Evolutionary conservation across 129 eudicot species (phyloP).

Genomic region (Flaveria sonorensis): DNA sequence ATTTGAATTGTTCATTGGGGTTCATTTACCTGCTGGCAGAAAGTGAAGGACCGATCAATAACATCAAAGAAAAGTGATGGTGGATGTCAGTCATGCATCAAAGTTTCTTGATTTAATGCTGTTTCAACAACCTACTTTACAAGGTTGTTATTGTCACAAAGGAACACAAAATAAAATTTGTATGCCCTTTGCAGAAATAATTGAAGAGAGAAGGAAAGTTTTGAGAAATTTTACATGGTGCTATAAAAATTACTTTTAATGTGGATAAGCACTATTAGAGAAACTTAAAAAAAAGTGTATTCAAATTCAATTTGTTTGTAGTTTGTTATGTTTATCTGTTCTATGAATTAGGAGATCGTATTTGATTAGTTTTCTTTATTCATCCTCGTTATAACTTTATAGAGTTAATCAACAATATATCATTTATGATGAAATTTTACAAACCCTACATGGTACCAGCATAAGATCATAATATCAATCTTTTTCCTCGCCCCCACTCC

Average conservation of each 20-base stretch:
- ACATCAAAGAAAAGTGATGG: constrained; percentile 45
- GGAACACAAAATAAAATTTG: constrained; percentile 21
- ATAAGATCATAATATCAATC: no score
- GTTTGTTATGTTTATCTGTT: no score
- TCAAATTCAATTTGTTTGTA: no score
- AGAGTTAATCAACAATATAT: no score
- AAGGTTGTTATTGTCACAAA: constrained; percentile 36
- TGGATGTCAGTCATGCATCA: constrained; percentile 36
- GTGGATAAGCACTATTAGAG: no score
- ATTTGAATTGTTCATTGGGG: constrained; percentile 19
- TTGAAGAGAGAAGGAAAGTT: constrained; percentile 29
- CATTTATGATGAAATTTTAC: no score
- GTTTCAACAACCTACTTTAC: constrained; percentile 47
- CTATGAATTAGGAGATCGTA: no score
- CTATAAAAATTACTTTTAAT: neutral
- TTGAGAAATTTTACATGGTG: constrained; percentile 5
- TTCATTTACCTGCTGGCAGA: constrained; percentile 44
- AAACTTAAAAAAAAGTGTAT: no score
- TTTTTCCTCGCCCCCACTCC: no score
- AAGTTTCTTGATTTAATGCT: constrained; percentile 37
- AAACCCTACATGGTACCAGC: no score
- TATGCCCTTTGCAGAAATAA: constrained; percentile 33
- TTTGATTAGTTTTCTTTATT: no score
- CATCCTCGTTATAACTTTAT: no score
- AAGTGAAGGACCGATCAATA: constrained; percentile 45